A percentile compares a stretch with the other conserved stretches of the same genome.
These are phyloP conservation scores for Nepenthes mirabilis DNA, from an alignment of 148 eudicot genomes.

Conservation along the genomic window DNA sequence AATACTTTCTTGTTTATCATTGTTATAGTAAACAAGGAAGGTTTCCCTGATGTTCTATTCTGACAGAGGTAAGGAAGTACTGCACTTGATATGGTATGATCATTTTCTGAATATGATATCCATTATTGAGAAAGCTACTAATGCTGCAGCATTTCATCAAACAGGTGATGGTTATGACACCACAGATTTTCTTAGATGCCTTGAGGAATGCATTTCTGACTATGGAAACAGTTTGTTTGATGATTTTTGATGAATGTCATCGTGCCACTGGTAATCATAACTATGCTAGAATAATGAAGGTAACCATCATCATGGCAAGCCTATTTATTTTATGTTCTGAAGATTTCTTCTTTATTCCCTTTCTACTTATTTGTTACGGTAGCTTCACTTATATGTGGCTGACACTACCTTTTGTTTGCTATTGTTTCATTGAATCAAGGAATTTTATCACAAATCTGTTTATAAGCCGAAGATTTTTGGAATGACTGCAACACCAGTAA, in stretches of 20 bases:
- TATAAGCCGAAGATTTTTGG: constrained; percentile 52
- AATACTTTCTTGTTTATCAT: too few relatives aligned
- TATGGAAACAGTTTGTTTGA: constrained; percentile 26
- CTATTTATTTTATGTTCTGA: neutral
- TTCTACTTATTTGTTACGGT: neutral
- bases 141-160: neutral
- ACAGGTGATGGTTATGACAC: constrained; percentile 62
- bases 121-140: neutral
- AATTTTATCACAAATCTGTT: constrained; percentile 38
- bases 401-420: neutral
- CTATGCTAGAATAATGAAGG: constrained; percentile 50
- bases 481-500: constrained; percentile 53
- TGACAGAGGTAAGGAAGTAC: too few relatives aligned
- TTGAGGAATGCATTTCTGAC: constrained; percentile 38
- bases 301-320: constrained; percentile 8
- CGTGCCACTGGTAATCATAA: constrained; percentile 51
- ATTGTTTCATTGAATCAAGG: constrained; percentile 23
- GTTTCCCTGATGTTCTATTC: too few relatives aligned
- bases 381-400: neutral
- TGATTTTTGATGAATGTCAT: constrained; percentile 59
- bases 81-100: too few relatives aligned
- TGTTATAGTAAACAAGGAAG: too few relatives aligned
- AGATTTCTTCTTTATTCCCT: neutral
- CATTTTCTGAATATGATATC: too few relatives aligned
- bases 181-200: constrained; percentile 50